Base-by-base conservation (phyloP, 208 protist species). In the Leishmania gerbilli region DNA sequence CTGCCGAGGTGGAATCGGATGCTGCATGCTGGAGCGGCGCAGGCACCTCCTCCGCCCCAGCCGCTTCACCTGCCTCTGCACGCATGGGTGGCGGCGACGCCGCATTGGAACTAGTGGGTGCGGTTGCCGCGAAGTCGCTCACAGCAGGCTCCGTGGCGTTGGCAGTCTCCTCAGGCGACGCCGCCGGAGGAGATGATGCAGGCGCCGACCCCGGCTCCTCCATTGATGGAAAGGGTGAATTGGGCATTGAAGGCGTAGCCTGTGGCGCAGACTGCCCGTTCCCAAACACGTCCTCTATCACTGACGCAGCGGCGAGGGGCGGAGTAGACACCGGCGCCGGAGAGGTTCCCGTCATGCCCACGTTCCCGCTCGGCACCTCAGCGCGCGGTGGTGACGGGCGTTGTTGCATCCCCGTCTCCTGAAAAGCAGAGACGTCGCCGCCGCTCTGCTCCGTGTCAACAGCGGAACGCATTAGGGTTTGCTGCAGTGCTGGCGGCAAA, bases 221-320 rank as follows among this genome's bases (percentile, higher is more conserved):
- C 21, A n/a, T 49, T 1, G 77, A 65, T n/a, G 13, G 69, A 47
- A 37, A 58, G 37, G 34, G 60, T 7, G 49, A 15, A 4, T 49
- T 42, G 40, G 37, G 21, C 6, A 68, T 60, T 21, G 76, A 47
- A 31, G 40, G 1, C 1, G 51, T 37, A 31, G 47, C 64, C 17
- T 64, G 69, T 31, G 19, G 55, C 8, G 68, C 80, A 45, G 84
- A 71, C 42, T 47, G 68, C 51, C 64, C 19, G 37, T 80, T 75
- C 34, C 79, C 86, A 40, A 89, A 89, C 17, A 89, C 45, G 64
- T 89, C 83, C 40, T 87, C 86, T 55, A 84, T 58, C 0, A 69
- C 68, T 37, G 82, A 79, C 1, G 81, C 62, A n/a, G 72, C 68
- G 76, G 62, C n/a, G 56, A 60, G 1, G 75, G 60, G 55, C 7